Conservation (phyloP, 257 asterid species). For the Solanum clarkiae region DNA sequence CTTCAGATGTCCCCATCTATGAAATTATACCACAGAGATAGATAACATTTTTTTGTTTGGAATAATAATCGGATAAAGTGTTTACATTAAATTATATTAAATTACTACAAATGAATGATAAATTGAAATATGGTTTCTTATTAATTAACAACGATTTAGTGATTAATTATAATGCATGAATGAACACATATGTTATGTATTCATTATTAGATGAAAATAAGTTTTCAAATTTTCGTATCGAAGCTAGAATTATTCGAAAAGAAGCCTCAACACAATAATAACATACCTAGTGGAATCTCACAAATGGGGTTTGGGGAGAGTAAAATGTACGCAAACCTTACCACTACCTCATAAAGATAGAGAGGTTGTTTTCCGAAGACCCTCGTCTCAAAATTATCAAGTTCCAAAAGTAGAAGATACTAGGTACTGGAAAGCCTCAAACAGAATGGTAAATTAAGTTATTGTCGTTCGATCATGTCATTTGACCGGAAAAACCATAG, state of each 20-base stretch:
- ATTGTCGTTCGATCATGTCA: rapidly evolving
- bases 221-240: neutral
- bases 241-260: neutral
- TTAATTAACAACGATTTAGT: neutral
- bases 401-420: too few relatives aligned
- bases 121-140: neutral
- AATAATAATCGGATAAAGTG: neutral
- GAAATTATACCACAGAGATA: neutral
- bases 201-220: neutral
- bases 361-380: too few relatives aligned
- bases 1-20: neutral
- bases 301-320: too few relatives aligned
- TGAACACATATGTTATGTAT: neutral
- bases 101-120: neutral
- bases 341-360: too few relatives aligned
- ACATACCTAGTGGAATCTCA: too few relatives aligned
- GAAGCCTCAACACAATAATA: neutral
- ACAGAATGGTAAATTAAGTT: neutral
- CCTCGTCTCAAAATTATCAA: too few relatives aligned
- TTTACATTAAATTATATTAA: neutral
- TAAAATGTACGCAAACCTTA: too few relatives aligned
- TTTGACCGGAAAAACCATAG: neutral
- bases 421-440: too few relatives aligned
- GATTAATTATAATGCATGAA: neutral
- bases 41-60: too few relatives aligned